Percentiles rank a stretch among this genome's conserved stretches.
Conservation (phyloP, 305 asterid species). For the Rubia tinctorum region DNA sequence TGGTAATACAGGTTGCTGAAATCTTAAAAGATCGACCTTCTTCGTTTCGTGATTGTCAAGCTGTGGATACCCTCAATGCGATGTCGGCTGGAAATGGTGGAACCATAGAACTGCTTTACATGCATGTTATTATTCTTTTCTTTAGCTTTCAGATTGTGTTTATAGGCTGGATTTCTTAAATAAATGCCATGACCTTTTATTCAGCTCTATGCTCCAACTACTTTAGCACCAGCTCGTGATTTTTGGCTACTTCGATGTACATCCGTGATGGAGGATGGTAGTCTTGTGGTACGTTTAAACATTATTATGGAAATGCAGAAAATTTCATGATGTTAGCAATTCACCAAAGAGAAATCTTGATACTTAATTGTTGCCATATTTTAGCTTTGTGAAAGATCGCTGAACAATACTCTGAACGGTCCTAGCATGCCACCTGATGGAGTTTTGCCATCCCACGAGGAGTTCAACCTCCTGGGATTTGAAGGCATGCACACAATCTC, state of each 20-base stretch:
- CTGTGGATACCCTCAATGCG: constrained; percentile 82
- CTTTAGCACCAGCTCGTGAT: too few relatives aligned
- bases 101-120: constrained; percentile 86
- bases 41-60: constrained; percentile 93
- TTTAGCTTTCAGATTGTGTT: not conserved
- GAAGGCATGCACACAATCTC: constrained; percentile 53
- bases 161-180: not conserved
- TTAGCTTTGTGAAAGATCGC: too few relatives aligned
- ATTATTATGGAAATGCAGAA: not conserved
- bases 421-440: too few relatives aligned
- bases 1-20: constrained; percentile 69
- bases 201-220: too few relatives aligned
- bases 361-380: constrained; percentile 1
- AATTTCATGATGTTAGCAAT: not conserved
- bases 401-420: too few relatives aligned
- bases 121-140: constrained; percentile 60
- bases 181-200: too few relatives aligned
- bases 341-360: not conserved
- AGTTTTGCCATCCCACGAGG: constrained; percentile 52
- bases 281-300: too few relatives aligned
- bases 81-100: constrained; percentile 90
- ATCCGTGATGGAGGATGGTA: too few relatives aligned
- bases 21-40: constrained; percentile 93
- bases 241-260: too few relatives aligned
- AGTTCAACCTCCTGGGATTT: constrained; percentile 46